Evolutionary conservation across 345 rosid species (phyloP).

Genomic region (Anacardium occidentale): DNA sequence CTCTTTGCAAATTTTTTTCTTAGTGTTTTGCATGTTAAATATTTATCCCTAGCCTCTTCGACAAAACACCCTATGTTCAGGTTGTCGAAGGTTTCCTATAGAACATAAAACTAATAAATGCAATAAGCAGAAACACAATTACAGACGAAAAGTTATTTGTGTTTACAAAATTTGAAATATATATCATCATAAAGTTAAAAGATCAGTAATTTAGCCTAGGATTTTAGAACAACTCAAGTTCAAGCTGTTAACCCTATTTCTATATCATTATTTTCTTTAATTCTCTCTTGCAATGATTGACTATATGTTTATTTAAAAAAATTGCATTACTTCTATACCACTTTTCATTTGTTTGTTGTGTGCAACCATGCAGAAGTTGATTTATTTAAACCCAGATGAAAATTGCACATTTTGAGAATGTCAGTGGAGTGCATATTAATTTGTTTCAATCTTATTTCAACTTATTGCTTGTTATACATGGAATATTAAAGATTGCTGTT

Average conservation of each 20-base stretch:
- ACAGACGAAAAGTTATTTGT: background rate
- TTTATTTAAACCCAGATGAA: background rate
- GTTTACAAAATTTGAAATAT: background rate
- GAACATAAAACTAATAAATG: constrained; percentile 7
- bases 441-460: background rate
- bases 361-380: background rate
- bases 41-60: constrained; percentile 1
- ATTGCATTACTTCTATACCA: background rate
- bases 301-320: background rate
- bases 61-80: constrained; percentile 9
- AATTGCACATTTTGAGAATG: background rate
- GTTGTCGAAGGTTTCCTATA: constrained; percentile 11
- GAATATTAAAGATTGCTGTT: background rate
- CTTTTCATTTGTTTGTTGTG: background rate
- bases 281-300: background rate
- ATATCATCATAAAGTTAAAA: background rate
- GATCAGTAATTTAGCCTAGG: too few species aligned
- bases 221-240: background rate
- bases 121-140: background rate
- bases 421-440: background rate
- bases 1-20: too few species aligned
- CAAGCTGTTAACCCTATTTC: background rate
- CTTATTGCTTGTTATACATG: background rate
- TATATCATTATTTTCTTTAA: background rate
- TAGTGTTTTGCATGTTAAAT: background rate